These are phyloP conservation scores for Pulveroboletus frians DNA, from an alignment of 768 basidiomycete species.

Conservation along the genomic window DNA sequence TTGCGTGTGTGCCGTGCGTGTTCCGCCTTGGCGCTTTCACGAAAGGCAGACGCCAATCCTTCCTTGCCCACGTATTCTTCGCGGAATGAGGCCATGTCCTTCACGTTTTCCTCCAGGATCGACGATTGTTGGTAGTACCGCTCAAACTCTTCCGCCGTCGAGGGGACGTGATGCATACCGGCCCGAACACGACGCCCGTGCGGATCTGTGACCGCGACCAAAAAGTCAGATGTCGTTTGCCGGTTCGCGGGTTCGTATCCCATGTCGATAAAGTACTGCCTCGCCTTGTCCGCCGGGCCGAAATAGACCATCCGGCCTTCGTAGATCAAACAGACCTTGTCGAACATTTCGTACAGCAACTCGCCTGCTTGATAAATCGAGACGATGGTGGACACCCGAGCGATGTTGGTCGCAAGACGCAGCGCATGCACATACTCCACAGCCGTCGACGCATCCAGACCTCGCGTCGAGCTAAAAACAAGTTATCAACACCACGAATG, in stretches of 20 bases:
- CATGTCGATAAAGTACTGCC: conserved; percentile 55
- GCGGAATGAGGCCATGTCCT: conserved; percentile 46
- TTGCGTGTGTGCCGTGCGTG: conserved; percentile 43
- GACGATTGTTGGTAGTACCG: conserved; percentile 40
- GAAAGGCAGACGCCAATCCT: conserved; percentile 40
- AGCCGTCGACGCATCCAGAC: conserved; percentile 66
- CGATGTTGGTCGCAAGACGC: conserved; percentile 59
- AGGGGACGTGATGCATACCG: conserved; percentile 23
- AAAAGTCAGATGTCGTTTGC: conserved; percentile 61
- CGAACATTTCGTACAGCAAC: conserved; percentile 57
- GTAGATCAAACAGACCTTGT: conserved; percentile 64
- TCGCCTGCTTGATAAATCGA: conserved; percentile 86
- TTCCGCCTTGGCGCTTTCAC: conserved; percentile 47
- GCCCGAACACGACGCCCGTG: conserved; percentile 49
- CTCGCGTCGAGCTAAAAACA: conserved; percentile 53
- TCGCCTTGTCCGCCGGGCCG: conserved; percentile 49
- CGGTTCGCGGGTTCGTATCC: conserved; percentile 51
- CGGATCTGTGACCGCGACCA: conserved; percentile 59
- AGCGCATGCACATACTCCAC: conserved; percentile 69
- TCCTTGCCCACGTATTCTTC: conserved; percentile 41
- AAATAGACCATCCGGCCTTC: conserved; percentile 58
- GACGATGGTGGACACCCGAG: conserved; percentile 56
- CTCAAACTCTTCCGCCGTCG: conserved; percentile 56
- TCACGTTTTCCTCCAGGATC: conserved; percentile 36
- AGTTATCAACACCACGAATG: conserved; percentile 42